Evolutionary conservation across 2,329 filamentous ascomycete species (phyloP).

Genomic region (Colletotrichum nymphaeae): DNA sequence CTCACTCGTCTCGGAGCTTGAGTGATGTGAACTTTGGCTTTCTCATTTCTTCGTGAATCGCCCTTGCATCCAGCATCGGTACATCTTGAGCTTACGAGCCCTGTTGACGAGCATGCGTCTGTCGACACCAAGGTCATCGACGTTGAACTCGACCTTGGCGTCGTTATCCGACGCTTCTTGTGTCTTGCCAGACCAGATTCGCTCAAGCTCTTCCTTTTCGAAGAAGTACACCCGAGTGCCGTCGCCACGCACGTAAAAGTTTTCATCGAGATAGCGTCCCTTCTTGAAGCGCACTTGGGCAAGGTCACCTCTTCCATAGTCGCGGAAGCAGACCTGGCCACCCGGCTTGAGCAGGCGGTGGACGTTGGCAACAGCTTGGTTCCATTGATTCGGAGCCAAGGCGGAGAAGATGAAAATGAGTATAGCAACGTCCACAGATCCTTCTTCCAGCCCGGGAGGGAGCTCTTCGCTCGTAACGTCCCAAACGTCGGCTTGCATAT

Average conservation of each 20-base stretch:
- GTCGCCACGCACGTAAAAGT: conserved; percentile 96
- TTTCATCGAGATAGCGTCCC: conserved; percentile 92
- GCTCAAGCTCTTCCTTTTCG: conserved; percentile 82
- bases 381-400: conserved; percentile 86
- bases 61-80: conserved; percentile 94
- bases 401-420: conserved; percentile 99
- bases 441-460: conserved; percentile 80
- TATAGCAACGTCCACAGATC: conserved; percentile 89
- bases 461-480: conserved; percentile 81
- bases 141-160: conserved; percentile 66
- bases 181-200: conserved; percentile 76
- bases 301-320: conserved; percentile 95
- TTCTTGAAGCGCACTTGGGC: conserved; percentile 98
- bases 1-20: not conserved
- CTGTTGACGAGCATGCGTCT: conserved; percentile 92
- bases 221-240: conserved; percentile 99
- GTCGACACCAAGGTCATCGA: conserved; percentile 85
- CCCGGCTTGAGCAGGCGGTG: conserved; percentile 87
- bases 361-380: conserved; percentile 83
- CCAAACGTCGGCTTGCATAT: conserved; percentile 94
- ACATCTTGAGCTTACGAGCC: conserved; percentile 94
- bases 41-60: conserved; percentile 77
- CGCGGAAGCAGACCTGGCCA: conserved; percentile 93
- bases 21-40: conserved; percentile 14
- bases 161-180: conserved; percentile 40